Percentiles rank a stretch among this genome's conserved stretches.
phyloP scores from a whole-genome alignment of 2,329 filamentous ascomycete genomes.

The Laburnicola sp. region DNA sequence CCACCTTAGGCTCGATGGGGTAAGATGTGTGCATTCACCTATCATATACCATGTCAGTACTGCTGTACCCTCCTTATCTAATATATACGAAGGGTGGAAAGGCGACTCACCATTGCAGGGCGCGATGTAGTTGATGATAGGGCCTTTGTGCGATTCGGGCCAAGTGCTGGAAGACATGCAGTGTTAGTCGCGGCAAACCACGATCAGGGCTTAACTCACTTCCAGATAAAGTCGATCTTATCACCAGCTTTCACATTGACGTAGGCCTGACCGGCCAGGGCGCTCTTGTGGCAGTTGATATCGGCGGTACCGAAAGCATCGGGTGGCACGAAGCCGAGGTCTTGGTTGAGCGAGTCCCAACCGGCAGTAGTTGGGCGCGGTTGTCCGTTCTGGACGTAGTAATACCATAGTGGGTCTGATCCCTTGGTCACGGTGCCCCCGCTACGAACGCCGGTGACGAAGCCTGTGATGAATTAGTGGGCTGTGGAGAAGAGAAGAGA shows the following conservation, averaged over 20 bases:
- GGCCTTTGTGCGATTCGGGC: constrained; percentile 43
- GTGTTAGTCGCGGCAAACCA: background rate
- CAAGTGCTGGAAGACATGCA: constrained; percentile 22
- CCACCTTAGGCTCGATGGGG: constrained; percentile 33
- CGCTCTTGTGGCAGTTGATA: constrained; percentile 47
- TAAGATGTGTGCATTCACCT: constrained; percentile 38
- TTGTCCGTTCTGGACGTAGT: constrained; percentile 21
- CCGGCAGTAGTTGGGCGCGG: constrained; percentile 34
- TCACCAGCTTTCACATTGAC: constrained; percentile 41
- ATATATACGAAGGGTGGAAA: background rate
- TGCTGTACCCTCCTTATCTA: background rate
- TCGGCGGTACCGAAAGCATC: constrained; percentile 28
- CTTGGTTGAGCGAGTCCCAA: constrained; percentile 43
- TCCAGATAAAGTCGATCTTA: constrained; percentile 41
- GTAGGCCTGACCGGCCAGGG: constrained; percentile 38
- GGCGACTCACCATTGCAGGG: constrained; percentile 34
- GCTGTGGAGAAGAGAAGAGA: constrained; percentile 25
- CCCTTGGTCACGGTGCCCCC: constrained; percentile 31
- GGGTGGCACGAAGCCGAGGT: constrained; percentile 44
- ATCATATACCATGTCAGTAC: background rate
- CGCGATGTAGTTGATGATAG: constrained; percentile 46
- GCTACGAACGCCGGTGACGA: constrained; percentile 30
- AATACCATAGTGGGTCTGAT: constrained; percentile 40
- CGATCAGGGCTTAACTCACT: background rate
- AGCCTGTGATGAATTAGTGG: constrained; percentile 28